Evolutionary conservation across 148 eudicot genomes (phyloP), one percentile per base, ranked within the genome.

Genomic region (Rhododendron williamsianum): DNA sequence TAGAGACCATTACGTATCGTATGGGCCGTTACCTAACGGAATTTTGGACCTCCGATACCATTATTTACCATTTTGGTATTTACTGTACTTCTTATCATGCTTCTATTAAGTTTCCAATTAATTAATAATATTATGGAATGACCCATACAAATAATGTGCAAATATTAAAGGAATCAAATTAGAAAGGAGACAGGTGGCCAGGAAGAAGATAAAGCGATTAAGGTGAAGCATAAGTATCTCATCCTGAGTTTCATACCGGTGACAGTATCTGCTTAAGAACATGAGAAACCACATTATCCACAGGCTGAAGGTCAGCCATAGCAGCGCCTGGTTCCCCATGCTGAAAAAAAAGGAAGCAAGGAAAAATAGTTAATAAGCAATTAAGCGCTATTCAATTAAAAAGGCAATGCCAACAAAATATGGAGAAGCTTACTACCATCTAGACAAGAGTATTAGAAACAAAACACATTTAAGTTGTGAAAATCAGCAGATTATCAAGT

Each of bases 271-370:
- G 93, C 86, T 86, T 87, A 84, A 97, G 95, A 92, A 94, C 94
- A 91, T 95, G 99, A 88, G 93, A 91, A 85, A 97, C 94, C 78
- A 97, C 89, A 81, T 92, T 87, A 87, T 95, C 98, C 80, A 90
- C 98, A 80, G 98, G 94, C 91, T 97, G 98, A 84, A 94, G 38
- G 87, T 95, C 98, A 86, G 94, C 94, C 82, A 95, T 98, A 90
- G 98, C 96, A 90, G 98, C 98, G 87, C 99, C 99, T 86, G 94
- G 93, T 91, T 97, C 98, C 74, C 99, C 99, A 89, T 97, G 99
- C 99, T 97, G 94, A 87, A 90, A 84, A 36, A 49, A 69, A 18
- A 72, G 76, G 5, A 73, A 74, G 38, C 6, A 10, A 73, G 45
- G 49, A 33, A 45, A 63, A 56, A 54, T 46, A 27, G 80, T 60